Conservation (phyloP, 768 basidiomycete species). For the Mycena metata region DNA sequence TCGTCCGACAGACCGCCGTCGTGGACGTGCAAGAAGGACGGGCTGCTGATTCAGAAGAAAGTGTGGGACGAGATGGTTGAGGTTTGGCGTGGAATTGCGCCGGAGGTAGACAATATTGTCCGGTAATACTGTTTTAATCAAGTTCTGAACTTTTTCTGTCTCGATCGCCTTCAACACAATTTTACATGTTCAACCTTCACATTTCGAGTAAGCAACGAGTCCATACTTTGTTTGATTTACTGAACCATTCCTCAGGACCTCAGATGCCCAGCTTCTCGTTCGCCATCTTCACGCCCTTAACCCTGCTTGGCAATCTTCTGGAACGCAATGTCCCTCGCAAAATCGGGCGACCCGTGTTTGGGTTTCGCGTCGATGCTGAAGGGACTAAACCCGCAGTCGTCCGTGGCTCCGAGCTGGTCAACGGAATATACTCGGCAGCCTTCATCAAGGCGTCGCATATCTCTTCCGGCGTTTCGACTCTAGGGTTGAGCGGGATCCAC, state of each 20-base stretch:
- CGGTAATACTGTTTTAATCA: not conserved
- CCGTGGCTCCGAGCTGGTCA: slow-evolving; percentile 13
- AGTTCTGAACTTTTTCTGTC: no score
- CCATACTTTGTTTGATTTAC: no score
- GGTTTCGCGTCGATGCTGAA: slow-evolving; percentile 18
- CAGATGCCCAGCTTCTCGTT: slow-evolving; percentile 11
- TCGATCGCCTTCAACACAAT: no score
- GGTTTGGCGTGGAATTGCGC: slow-evolving; percentile 20
- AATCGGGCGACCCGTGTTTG: slow-evolving; percentile 11
- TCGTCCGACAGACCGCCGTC: not conserved
- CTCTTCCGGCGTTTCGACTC: slow-evolving; percentile 11
- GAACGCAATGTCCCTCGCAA: slow-evolving; percentile 16
- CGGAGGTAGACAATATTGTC: slow-evolving; percentile 4
- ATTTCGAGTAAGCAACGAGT: no score
- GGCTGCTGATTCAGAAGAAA: not conserved
- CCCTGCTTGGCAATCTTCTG: slow-evolving; percentile 13
- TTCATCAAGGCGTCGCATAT: not conserved
- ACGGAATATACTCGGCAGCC: slow-evolving; percentile 8
- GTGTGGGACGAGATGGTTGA: slow-evolving; percentile 31
- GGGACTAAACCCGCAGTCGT: slow-evolving; percentile 18
- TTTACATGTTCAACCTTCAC: no score
- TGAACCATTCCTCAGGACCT: not conserved
- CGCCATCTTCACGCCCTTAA: slow-evolving; percentile 9
- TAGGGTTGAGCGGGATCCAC: not conserved
- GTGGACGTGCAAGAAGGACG: slow-evolving; percentile 7